Percentiles rank a stretch among this genome's conserved stretches.
Conservation (phyloP, 257 asterid genomes). For the Nicotiana tabacum region DNA sequence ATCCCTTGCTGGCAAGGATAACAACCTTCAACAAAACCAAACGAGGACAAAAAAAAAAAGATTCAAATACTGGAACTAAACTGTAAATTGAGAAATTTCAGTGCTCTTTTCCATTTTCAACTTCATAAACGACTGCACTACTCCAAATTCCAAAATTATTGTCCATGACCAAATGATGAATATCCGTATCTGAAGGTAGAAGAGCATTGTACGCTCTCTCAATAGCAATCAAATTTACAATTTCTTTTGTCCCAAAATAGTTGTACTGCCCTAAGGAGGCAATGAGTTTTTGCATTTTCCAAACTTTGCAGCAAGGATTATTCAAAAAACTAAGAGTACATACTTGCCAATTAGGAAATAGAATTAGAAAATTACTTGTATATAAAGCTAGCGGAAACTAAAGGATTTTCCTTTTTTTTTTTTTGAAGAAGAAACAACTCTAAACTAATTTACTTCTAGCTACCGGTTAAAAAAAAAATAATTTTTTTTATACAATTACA, state of each 20-base stretch:
- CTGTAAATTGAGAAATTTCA: too few relatives aligned
- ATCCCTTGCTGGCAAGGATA: too few relatives aligned
- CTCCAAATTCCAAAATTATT: too few relatives aligned
- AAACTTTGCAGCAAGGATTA: slow-evolving; percentile 30
- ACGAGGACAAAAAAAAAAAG: too few relatives aligned
- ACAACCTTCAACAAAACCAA: too few relatives aligned
- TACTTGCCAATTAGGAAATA: not conserved
- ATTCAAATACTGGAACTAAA: too few relatives aligned
- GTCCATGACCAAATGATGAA: slow-evolving; percentile 15
- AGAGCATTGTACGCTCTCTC: slow-evolving; percentile 23
- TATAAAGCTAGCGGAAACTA: not conserved
- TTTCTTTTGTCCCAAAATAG: slow-evolving; percentile 29
- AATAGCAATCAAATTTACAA: not conserved
- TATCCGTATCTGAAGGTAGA: slow-evolving; percentile 29
- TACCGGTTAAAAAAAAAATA: too few relatives aligned
- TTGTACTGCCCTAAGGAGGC: slow-evolving; percentile 25
- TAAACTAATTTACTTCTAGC: too few relatives aligned
- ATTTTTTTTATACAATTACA: too few relatives aligned
- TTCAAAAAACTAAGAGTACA: not conserved
- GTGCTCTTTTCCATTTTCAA: too few relatives aligned
- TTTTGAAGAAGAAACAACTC: not conserved
- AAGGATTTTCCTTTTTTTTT: too few relatives aligned
- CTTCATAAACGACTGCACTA: too few relatives aligned
- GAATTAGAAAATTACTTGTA: not conserved
- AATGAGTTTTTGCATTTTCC: slow-evolving; percentile 4